These are phyloP conservation scores for Mycosphaerella sp. DNA, from an alignment of 2,329 filamentous ascomycete species.

Conservation along the genomic window DNA sequence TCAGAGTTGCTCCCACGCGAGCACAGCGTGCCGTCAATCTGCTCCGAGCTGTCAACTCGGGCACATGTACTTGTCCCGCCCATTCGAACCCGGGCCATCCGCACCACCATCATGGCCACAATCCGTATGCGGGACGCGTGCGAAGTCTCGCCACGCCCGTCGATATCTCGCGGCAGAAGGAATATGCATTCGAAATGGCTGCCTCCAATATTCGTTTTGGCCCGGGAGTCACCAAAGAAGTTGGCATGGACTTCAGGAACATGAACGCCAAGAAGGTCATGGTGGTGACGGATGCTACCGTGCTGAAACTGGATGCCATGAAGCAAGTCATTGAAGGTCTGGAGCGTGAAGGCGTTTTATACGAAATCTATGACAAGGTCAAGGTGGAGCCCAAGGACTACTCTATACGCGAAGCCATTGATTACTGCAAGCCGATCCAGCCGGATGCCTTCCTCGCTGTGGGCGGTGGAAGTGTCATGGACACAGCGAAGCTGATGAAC, in stretches of 20 bases:
- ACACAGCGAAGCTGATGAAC: slow-evolving; percentile 98
- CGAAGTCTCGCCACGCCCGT: slow-evolving; percentile 65
- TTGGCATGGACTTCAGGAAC: slow-evolving; percentile 93
- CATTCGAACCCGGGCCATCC: slow-evolving; percentile 75
- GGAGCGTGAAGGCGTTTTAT: slow-evolving; percentile 69
- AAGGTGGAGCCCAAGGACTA: slow-evolving; percentile 91
- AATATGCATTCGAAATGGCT: slow-evolving; percentile 99
- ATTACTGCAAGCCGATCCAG: slow-evolving; percentile 68
- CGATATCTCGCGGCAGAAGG: slow-evolving; percentile 67
- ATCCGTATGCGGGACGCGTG: slow-evolving; percentile 49
- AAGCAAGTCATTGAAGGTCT: slow-evolving; percentile 78
- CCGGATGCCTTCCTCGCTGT: slow-evolving; percentile 92
- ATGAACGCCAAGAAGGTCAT: slow-evolving; percentile 80
- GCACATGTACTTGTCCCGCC: slow-evolving; percentile 78
- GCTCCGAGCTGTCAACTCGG: slow-evolving; percentile 82
- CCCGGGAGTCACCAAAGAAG: slow-evolving; percentile 85
- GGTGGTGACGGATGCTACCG: slow-evolving; percentile 82
- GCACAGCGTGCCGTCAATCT: slow-evolving; percentile 61
- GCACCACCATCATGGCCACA: slow-evolving; percentile 43
- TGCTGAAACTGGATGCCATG: slow-evolving; percentile 80
- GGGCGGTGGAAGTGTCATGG: slow-evolving; percentile 87
- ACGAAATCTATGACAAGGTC: slow-evolving; percentile 72
- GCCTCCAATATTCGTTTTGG: slow-evolving; percentile 92
- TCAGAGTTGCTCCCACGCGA: slow-evolving; percentile 40
- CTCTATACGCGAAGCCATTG: slow-evolving; percentile 84